Base-by-base conservation (phyloP, 164 flowering plant species). In the Nymphaea thermarum region DNA sequence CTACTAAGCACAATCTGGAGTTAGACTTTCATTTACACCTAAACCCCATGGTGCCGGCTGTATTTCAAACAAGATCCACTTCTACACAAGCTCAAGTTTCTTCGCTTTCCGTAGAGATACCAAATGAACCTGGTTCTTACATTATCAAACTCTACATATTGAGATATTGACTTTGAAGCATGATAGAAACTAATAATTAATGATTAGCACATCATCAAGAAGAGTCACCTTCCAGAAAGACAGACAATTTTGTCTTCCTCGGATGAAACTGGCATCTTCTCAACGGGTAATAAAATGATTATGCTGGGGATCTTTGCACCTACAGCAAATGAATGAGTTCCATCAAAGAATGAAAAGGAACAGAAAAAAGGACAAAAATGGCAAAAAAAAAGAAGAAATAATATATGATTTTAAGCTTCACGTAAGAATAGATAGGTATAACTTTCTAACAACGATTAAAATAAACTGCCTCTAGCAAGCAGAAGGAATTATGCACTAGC, bases 281-380 rank as follows among this genome's bases (percentile, higher is more conserved):
- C 91, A 44, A 77, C 66, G 1, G 90, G 86, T 61, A 94, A 78
- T 72, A 86, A 72, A 67, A 94, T 72, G 17, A 66, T 80, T 60
- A 91, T 43, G 68, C 76, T 85, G 1, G 97, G 97, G 79, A 91
- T 71, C 80, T 76, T 88, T 68, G 88, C 87, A 79, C 96, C 97
- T 93, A 87, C 66, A 70, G 7, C 68, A 72, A 69, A 72, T 43
- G 57, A 62, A 62, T 62, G n/a, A 62, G 42, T 17, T 17, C 42
- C 25, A 62, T 62, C 64, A 62, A 12, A 62, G n/a, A 17, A 62
- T 8, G n/a, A 17, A 41, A 62, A 62, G 7, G 60, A 8, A 55
- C 60, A 8, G 60, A 8, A 55, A 10, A 55, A 55, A 16, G 16
- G 60, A 10, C 60, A 55, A 55, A 55, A 55, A 16, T 16, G 10